A percentile compares a stretch with the other conserved stretches of the same genome.
Evolutionary conservation across 1,139 yeast genomes (phyloP).

Genomic region (Chernovozyma sophiae-reginae): DNA sequence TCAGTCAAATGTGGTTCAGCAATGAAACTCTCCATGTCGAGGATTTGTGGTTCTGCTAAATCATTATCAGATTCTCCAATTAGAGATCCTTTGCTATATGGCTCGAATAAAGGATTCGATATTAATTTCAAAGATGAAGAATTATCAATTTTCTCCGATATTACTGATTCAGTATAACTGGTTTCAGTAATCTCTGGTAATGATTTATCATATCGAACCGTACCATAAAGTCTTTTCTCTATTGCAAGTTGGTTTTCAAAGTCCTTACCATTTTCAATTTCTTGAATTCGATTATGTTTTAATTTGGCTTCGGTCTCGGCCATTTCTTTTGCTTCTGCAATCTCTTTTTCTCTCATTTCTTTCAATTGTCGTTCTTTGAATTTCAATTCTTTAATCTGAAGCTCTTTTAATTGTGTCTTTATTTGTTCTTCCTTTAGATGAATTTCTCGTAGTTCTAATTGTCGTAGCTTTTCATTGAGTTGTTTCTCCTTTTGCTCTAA

Average conservation of each 20-base stretch:
- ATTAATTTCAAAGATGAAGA: background rate
- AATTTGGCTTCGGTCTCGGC: background rate
- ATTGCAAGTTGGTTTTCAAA: background rate
- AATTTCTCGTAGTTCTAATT: constrained; percentile 6
- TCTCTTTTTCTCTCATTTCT: background rate
- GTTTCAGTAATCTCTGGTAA: constrained; percentile 1
- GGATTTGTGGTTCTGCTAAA: constrained; percentile 5
- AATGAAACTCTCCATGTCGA: constrained; percentile 1
- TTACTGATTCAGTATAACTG: background rate
- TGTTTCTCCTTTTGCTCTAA: constrained; percentile 4
- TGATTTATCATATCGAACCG: background rate
- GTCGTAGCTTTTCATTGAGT: constrained; percentile 4
- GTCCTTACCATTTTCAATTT: background rate
- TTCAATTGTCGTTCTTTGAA: constrained; percentile 5
- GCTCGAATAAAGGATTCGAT: background rate
- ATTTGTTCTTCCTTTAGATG: constrained; percentile 5
- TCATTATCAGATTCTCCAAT: background rate
- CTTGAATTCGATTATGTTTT: background rate
- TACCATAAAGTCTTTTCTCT: background rate
- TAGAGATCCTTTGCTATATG: background rate
- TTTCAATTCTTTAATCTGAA: constrained; percentile 6
- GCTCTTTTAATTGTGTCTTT: constrained; percentile 4
- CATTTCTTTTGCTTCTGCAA: background rate
- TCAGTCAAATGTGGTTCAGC: background rate
- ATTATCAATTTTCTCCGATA: background rate